Evolutionary conservation across 2,329 filamentous ascomycete species (phyloP).

Genomic region (Colletotrichum neosansevieriae): DNA sequence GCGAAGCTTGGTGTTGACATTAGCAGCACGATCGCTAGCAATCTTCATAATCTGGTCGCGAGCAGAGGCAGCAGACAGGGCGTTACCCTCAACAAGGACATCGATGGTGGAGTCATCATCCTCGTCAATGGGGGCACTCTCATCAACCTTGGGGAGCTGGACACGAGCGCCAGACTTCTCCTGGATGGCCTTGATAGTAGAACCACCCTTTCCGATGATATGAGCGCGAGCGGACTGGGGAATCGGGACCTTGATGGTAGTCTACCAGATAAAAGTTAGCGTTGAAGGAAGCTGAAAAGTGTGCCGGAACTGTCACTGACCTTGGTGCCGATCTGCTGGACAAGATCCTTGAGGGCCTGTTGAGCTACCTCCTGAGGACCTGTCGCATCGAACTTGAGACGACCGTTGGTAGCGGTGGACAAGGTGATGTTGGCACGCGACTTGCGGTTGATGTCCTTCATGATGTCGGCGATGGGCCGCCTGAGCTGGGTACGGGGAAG

Average conservation of each 20-base stretch:
- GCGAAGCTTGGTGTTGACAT: slow-evolving; percentile 83
- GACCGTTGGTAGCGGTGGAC: slow-evolving; percentile 77
- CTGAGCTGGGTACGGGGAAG: slow-evolving; percentile 82
- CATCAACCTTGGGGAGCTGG: slow-evolving; percentile 86
- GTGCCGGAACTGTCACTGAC: slow-evolving; percentile 59
- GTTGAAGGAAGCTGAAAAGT: not conserved
- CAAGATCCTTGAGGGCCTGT: slow-evolving; percentile 89
- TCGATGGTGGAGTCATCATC: slow-evolving; percentile 87
- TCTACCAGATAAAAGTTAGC: slow-evolving; percentile 47
- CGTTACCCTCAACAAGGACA: slow-evolving; percentile 90
- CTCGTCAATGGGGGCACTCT: slow-evolving; percentile 66
- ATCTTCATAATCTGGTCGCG: slow-evolving; percentile 88
- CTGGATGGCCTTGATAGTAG: slow-evolving; percentile 90
- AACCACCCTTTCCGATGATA: slow-evolving; percentile 93
- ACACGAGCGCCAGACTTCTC: slow-evolving; percentile 91
- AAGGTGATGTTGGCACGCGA: slow-evolving; percentile 89
- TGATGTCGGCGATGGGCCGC: slow-evolving; percentile 84
- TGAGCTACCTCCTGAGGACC: slow-evolving; percentile 87
- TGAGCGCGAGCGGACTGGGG: slow-evolving; percentile 86
- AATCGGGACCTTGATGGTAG: slow-evolving; percentile 79
- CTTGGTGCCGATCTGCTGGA: slow-evolving; percentile 88
- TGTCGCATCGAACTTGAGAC: slow-evolving; percentile 84
- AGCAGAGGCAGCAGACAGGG: slow-evolving; percentile 86
- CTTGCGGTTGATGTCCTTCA: slow-evolving; percentile 92
- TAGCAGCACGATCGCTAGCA: slow-evolving; percentile 86